Conservation (phyloP, 148 eudicot genomes). For the Suaeda aralocaspica region DNA sequence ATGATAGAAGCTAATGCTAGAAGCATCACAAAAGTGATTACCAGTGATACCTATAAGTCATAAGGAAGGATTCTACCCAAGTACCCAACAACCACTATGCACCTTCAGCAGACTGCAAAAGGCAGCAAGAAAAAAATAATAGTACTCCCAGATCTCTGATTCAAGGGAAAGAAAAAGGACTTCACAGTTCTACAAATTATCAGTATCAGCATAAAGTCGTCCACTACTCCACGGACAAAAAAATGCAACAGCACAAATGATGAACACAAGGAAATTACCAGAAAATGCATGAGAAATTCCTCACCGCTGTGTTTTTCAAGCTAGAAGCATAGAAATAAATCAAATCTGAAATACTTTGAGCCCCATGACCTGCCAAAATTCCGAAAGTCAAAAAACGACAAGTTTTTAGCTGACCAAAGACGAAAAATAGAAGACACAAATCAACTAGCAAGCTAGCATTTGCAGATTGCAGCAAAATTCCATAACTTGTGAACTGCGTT, state of each 20-base stretch:
- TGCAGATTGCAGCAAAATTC: not conserved
- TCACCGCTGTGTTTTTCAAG: constrained; percentile 71
- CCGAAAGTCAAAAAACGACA: not conserved
- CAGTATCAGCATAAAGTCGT: not conserved
- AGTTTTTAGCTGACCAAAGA: not conserved
- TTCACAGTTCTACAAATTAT: not conserved
- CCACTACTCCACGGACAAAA: not conserved
- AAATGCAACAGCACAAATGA: constrained; percentile 18
- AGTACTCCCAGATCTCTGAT: not conserved
- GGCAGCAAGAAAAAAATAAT: not conserved
- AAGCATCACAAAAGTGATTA: not conserved
- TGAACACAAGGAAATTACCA: constrained; percentile 45
- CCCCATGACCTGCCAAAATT: constrained; percentile 43
- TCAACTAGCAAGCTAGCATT: not conserved
- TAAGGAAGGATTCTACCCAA: not conserved
- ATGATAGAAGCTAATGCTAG: not conserved
- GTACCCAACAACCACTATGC: not conserved
- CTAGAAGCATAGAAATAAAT: constrained; percentile 55
- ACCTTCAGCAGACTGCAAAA: not conserved
- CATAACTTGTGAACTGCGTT: not conserved
- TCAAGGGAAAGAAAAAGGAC: not conserved
- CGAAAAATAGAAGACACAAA: not conserved
- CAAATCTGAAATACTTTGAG: constrained; percentile 50
- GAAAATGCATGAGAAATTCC: constrained; percentile 60
- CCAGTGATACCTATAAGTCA: not conserved